Evolutionary conservation across 306 rosid genomes (phyloP), one percentile per base, ranked within the genome.

Genomic region (Lathyrus tuberosus): DNA sequence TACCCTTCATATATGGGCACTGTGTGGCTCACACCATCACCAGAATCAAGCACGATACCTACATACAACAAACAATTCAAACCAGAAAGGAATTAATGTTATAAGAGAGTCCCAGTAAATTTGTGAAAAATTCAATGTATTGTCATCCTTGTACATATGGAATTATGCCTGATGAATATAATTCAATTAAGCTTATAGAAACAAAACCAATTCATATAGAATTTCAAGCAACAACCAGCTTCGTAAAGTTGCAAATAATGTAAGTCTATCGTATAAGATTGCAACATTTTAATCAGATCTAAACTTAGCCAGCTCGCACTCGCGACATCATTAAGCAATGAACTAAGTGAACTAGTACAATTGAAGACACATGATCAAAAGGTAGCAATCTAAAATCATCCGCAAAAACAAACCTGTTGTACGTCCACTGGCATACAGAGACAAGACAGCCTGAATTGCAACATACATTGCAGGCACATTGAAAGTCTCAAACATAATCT

Each of bases 1-100:
- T 84, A 87, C 1, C 92, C 92, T 83, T 87, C 92, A 10, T 87
- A 87, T 49, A 87, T 87, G 37, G 92, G 92, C 76, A 87, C 92
- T 0, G 92, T 87, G 86, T 87, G 92, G 70, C 92, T 87, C 73
- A 87, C 92, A 76, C 92, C 92, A 54, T 87, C 92, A 48, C 92
- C 92, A 18, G 92, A 87, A 81, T 87, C 92, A 59, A 87, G 83
- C 66, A 87, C 92, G 43, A 87, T 87, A 78, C 92, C 92, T 87
- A 48, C 62, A 42, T 16, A 74, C 31, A 75, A 57, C 49, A 75
- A 69, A 64, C 57, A 66, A 15, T 22, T 61, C 63, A 70, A 54
- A 24, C 46, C 14, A 43, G 18, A 8, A 43, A 74, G 60, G 5
- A 61, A 42, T 61, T 28, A 59, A 46, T 9, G 16, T 43, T 15